Base-by-base conservation (phyloP, 805 yeast species). In the Priceomyces carsonii region DNA sequence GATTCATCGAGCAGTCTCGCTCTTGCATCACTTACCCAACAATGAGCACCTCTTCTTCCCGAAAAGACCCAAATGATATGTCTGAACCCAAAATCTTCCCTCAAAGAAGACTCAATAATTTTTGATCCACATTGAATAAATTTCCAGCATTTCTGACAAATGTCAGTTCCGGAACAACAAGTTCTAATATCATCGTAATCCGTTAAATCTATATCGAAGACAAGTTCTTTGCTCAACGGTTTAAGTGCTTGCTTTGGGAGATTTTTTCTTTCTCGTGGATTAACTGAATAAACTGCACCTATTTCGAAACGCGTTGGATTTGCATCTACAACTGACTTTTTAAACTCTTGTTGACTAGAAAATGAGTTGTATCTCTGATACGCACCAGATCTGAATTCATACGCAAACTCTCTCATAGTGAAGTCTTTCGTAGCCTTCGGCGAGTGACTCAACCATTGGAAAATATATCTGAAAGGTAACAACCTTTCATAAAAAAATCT, bases 41-140 rank as follows among this genome's bases (percentile, higher is more conserved):
- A 95, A 71, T 93, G 99, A 10, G 95, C 95, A 60, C 99, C 99
- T 75, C 99, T 85, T 71, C 99, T 84, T 30, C 99, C 99, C 1
- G 96, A 88, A 55, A 87, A 93, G 4, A 91, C 96, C 98, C 98
- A 93, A 32, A 93, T 69, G 54, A 88, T 69, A 59, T 87, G 82
- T 40, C 79, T 66, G 58, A 86, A 90, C 1, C 96, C 98, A 61
- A 93, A 93, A 59, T 91, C 98, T 33, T 87, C 88, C 34, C 77
- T 66, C 34, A 93, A 69, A 0, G 95, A 83, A 1, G 59, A 53
- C 41, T 85, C 86, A 40, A 93, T 65, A 30, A 90, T 77, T 50
- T 79, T 75, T 39, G 89, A 77, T 2, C 97, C 96, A 17, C 90
- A 77, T 14, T 83, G 80, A 40, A 93, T 86, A 55, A 90, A 93